Base-by-base conservation (phyloP, 139 green algal species). In the Yamagishiella unicocca region DNA sequence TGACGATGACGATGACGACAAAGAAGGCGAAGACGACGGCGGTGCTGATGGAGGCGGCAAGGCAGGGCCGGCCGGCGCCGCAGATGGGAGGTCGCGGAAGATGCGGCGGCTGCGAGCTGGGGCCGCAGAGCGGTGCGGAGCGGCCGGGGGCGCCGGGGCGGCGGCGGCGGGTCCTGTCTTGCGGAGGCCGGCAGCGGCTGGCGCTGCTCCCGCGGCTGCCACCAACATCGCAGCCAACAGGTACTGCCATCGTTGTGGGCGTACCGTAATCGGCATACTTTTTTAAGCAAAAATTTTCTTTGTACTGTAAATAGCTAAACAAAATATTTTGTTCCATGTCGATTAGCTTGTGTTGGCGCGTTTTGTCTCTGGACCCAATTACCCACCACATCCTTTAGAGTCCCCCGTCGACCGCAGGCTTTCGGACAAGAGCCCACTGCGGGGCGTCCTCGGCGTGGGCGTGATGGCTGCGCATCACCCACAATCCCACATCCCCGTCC, bases 41-140 rank as follows among this genome's bases (percentile, higher is more conserved):
- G 71, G 7, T 58, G 54, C 21, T 71, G 35, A 22, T 6, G 76
- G 5, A 4, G 54, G 24, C 33, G 76, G 31, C 8, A 14, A 14
- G 31, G 76, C 43, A 17, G 53, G 7, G 7, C 14, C 54, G 8
- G 77, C 38, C 17, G 19, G 6, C 3, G 55, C 2, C 25, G 58
- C 77, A 14, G 37, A 35, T 1, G 8, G 2, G 3, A 67, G 45
- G 61, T 61, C 79, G 21, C 40, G 61, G 22, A 85, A 85, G 79
- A 29, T 85, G 40, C 38, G 79, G 14, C 79, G 79, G 5, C 79
- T 85, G 29, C 29, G 19, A 61, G n/a, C 58, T 1, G 79, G 79
- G 6, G 54, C 9, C 8, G 33, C 74, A 6, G 74, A 9, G 17
- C n/a, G n/a, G n/a, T n/a, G n/a, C n/a, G n/a, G n/a, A n/a, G n/a